A percentile compares a stretch with the other conserved stretches of the same genome.
Conservation (phyloP, 108 stramenopile species). For the Aureococcus anophagefferens region DNA sequence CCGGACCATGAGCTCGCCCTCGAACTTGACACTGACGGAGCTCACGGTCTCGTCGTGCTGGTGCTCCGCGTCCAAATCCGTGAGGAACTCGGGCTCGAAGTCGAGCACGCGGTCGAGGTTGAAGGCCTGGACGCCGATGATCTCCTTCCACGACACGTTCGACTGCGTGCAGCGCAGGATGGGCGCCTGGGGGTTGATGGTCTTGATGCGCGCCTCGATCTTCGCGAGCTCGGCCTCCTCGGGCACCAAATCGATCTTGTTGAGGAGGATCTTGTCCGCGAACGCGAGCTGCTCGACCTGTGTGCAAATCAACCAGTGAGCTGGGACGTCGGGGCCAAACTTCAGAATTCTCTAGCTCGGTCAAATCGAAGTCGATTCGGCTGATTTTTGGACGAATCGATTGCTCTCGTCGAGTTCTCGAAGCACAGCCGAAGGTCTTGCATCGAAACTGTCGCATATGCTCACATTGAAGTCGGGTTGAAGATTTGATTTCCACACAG, state of each 20-base stretch:
- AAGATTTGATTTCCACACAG: no score
- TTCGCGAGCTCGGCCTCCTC: no score
- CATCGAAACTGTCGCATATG: no score
- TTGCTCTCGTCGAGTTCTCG: no score
- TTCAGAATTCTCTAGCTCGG: no score
- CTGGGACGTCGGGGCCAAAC: no score
- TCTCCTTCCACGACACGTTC: slow-evolving; percentile 36
- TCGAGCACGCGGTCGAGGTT: slow-evolving; percentile 24
- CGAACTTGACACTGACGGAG: slow-evolving; percentile 9
- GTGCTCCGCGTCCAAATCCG: slow-evolving; percentile 23
- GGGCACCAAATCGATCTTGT: slow-evolving; percentile 8
- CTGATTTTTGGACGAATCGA: no score
- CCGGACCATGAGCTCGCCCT: slow-evolving; percentile 8
- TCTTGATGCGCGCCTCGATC: no score
- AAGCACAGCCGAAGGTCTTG: no score
- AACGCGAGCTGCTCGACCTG: slow-evolving; percentile 39
- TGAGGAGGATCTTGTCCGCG: slow-evolving; percentile 46
- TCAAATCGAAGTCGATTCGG: no score
- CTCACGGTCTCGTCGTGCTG: slow-evolving; percentile 14
- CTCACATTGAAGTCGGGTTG: no score
- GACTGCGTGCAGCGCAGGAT: slow-evolving; percentile 31
- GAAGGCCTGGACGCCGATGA: slow-evolving; percentile 30
- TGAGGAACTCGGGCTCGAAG: slow-evolving; percentile 16
- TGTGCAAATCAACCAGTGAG: no score
- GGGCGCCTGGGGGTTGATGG: slow-evolving; percentile 36